Evolutionary conservation across 169 alveolate genomes (phyloP), one percentile per base, ranked within the genome.

Genomic region (Plasmodium cynomolgi): DNA sequence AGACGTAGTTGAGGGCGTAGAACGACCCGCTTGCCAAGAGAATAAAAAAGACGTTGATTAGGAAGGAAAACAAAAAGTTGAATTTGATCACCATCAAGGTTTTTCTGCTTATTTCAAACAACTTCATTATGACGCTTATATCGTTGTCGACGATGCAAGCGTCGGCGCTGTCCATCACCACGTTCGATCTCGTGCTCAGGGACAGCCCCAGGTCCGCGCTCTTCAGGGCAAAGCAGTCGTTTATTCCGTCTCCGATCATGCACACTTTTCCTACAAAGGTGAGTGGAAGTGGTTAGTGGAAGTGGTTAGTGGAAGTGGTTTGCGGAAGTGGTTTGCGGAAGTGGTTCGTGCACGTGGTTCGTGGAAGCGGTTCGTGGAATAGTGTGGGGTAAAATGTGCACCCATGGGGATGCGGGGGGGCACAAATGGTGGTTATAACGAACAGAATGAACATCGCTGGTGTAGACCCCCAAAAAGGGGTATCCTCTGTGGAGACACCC

Each of bases 1-100:
- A 88, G 39, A 88, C 90, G 39, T 79, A 88, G 81, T 88, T 77
- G 29, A 88, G 33, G 29, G 94, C 84, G 54, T 88, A 88, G 50
- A 88, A 88, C 68, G 94, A 54, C 29, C 94, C 94, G 68, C 94
- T 88, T 79, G 94, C 94, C 94, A 88, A 62, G 80, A 88, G 81
- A 79, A 88, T 88, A 47, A 88, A 88, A 79, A 88, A 88, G 62
- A 88, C 71, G 74, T 88, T 88, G 56, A 88, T 79, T 71, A 88
- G 68, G 82, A 88, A 88, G 34, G 94, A 88, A 88, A 88, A 88
- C 7, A 88, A 41, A 68, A 88, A 88, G 72, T 88, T 88, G 81
- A 88, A 88, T 58, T 88, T 88, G 39, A 88, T 88, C 33, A 88
- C 94, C 50, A 88, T 26, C 34, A 88, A 58, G 1, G 94, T 88